Percentiles rank a stretch among this genome's conserved stretches.
Evolutionary conservation across 129 eudicot species (phyloP).

Genomic region (Logfia minima): DNA sequence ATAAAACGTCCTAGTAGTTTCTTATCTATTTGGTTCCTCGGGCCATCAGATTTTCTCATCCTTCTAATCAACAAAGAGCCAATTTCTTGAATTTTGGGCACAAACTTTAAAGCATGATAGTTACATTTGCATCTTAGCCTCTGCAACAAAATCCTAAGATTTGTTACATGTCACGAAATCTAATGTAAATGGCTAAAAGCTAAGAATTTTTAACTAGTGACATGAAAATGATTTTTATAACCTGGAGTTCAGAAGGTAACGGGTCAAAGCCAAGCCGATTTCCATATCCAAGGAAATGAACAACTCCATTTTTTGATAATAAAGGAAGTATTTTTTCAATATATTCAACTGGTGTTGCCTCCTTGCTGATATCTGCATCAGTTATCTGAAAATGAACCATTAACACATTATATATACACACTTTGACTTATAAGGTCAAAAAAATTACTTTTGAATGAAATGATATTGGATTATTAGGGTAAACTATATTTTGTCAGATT

Average conservation of each 20-base stretch:
- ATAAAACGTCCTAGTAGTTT: conserved; percentile 71
- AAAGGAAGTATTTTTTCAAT: conserved; percentile 58
- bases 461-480: neutral
- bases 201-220: neutral
- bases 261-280: conserved; percentile 94
- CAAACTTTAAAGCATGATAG: conserved; percentile 87
- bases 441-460: neutral
- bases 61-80: conserved; percentile 70
- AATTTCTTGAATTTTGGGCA: conserved; percentile 69
- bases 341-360: conserved; percentile 71
- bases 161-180: conserved; percentile 8
- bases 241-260: conserved; percentile 81
- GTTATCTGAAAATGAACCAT: conserved; percentile 60
- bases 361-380: conserved; percentile 85
- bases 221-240: conserved; percentile 21
- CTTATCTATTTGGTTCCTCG: conserved; percentile 58
- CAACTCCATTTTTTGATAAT: conserved; percentile 61
- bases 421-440: neutral
- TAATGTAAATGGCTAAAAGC: neutral
- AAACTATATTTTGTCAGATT: neutral
- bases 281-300: conserved; percentile 94
- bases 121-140: conserved; percentile 91
- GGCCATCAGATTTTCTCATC: conserved; percentile 49
- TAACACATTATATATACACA: conserved; percentile 9
- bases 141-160: conserved; percentile 43